Evolutionary conservation across 441 rosid species (phyloP).

Genomic region (Pelargonium australe): DNA sequence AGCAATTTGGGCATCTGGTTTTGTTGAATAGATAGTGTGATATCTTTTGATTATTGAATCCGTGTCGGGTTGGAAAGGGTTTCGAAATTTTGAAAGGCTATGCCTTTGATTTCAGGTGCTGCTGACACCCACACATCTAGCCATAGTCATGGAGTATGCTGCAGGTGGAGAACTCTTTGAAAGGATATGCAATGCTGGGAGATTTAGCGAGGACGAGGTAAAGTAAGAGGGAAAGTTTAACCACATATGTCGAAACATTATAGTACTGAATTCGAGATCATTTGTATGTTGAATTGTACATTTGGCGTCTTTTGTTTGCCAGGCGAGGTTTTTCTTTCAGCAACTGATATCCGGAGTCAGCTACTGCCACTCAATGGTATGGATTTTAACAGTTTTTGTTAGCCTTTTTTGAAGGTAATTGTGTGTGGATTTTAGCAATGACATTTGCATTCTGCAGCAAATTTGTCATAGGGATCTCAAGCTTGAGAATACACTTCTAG

Average conservation of each 20-base stretch:
- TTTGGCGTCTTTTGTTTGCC: constrained; percentile 50
- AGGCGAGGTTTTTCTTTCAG: constrained; percentile 97
- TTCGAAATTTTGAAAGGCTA: neutral
- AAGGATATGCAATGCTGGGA: constrained; percentile 90
- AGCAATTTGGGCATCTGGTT: too few relatives aligned
- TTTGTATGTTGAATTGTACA: neutral
- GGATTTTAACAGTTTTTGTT: neutral
- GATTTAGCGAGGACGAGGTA: constrained; percentile 79
- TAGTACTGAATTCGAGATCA: neutral
- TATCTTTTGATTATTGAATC: too few relatives aligned
- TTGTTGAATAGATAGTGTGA: too few relatives aligned
- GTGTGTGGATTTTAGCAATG: neutral
- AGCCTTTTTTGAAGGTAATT: constrained; percentile 36
- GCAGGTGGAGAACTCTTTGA: constrained; percentile 97
- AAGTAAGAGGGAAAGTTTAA: neutral
- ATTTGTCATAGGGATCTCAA: constrained; percentile 92
- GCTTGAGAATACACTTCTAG: constrained; percentile 84
- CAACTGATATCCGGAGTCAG: constrained; percentile 98
- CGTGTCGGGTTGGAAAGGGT: too few relatives aligned
- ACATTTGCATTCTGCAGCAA: constrained; percentile 41
- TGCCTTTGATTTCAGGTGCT: constrained; percentile 43
- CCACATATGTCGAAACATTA: too few relatives aligned
- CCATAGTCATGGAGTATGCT: constrained; percentile 98
- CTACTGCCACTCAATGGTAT: constrained; percentile 89
- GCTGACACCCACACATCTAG: constrained; percentile 89